These are phyloP conservation scores for Tolypocladium nubicola DNA, from an alignment of 2,329 filamentous ascomycete species.

Conservation along the genomic window DNA sequence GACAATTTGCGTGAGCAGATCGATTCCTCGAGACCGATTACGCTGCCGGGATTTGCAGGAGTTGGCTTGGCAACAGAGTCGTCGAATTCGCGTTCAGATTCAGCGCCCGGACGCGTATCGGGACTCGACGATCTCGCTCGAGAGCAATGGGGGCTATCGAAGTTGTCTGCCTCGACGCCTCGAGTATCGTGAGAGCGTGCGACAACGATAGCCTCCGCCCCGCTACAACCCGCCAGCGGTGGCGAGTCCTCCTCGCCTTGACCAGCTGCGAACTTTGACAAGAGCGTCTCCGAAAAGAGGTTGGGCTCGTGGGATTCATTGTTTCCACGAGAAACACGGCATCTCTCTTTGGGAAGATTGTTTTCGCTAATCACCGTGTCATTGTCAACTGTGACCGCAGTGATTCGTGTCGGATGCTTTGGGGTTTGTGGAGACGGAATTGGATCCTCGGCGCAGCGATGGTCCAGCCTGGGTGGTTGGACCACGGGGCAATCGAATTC, in stretches of 20 bases:
- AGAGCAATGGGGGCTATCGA: background rate
- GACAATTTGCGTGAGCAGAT: background rate
- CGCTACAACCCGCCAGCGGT: background rate
- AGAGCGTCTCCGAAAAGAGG: background rate
- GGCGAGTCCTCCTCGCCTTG: background rate
- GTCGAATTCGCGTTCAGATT: background rate
- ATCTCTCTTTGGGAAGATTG: background rate
- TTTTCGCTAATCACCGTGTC: background rate
- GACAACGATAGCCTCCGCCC: background rate
- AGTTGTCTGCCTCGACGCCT: background rate
- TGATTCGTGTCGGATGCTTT: background rate
- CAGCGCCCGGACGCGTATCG: background rate
- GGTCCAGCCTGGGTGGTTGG: background rate
- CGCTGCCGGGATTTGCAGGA: no score
- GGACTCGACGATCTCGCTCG: background rate
- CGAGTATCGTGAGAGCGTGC: background rate
- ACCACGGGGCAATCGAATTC: background rate
- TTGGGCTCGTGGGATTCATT: background rate
- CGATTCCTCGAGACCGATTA: background rate
- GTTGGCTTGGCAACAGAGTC: background rate
- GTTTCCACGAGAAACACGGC: background rate
- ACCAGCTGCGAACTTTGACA: background rate
- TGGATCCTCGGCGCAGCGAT: background rate
- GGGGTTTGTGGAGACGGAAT: background rate
- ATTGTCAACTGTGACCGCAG: background rate